A percentile compares a stretch with the other conserved stretches of the same genome.
Evolutionary conservation across 2,329 filamentous ascomycete species (phyloP).

Genomic region (Metarhizium guizhouense): DNA sequence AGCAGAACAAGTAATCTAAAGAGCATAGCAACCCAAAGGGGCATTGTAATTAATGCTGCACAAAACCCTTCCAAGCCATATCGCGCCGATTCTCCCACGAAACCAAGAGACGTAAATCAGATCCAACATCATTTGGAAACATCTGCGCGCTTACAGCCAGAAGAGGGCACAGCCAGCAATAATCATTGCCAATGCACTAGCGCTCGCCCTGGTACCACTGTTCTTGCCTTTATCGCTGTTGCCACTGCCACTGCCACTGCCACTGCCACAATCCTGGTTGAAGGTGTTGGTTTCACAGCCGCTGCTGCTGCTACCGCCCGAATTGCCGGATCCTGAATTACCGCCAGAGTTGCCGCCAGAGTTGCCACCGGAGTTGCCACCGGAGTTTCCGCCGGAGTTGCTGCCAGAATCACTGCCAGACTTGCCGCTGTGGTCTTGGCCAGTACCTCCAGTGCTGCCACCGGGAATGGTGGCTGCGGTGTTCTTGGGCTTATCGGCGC

Average conservation of each 20-base stretch:
- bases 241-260: conserved; percentile 11
- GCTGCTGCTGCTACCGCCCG: conserved; percentile 13
- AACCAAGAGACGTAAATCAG: not conserved
- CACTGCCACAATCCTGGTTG: conserved; percentile 28
- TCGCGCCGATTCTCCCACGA: not conserved
- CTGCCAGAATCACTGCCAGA: not conserved
- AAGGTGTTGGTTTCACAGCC: conserved; percentile 31
- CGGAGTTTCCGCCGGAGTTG: conserved; percentile 8
- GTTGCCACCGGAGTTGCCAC: conserved; percentile 15
- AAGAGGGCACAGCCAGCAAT: conserved; percentile 26
- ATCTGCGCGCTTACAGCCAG: conserved; percentile 19
- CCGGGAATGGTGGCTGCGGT: conserved; percentile 21
- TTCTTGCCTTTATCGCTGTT: conserved; percentile 18
- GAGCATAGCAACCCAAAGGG: not conserved
- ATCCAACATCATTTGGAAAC: not conserved
- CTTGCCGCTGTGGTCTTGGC: conserved; percentile 13
- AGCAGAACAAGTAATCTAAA: not conserved
- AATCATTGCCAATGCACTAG: conserved; percentile 28
- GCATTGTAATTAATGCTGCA: not conserved
- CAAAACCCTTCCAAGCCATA: not conserved
- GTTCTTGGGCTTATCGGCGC: conserved; percentile 13
- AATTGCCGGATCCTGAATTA: conserved; percentile 11
- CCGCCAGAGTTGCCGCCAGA: conserved; percentile 13
- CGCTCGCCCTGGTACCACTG: conserved; percentile 20
- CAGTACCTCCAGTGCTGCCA: conserved; percentile 15